Evolutionary conservation across 257 asterid genomes (phyloP).

Genomic region (Prunella vulgaris): DNA sequence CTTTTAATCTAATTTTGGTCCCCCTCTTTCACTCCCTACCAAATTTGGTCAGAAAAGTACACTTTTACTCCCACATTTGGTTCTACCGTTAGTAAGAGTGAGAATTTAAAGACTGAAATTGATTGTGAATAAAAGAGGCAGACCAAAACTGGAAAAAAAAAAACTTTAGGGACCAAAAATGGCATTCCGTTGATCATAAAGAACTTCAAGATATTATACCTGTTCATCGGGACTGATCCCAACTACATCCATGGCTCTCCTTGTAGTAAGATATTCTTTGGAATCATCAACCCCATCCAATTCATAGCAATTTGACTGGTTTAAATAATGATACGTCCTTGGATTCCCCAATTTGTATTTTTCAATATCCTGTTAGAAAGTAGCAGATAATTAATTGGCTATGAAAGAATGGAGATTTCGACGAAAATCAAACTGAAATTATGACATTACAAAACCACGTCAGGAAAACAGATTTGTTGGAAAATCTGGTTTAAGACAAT

Average conservation of each 20-base stretch:
- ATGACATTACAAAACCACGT: not conserved
- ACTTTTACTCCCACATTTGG: too few relatives aligned
- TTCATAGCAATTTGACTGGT: slow-evolving; percentile 67
- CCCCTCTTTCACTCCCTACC: too few relatives aligned
- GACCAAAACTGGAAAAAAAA: too few relatives aligned
- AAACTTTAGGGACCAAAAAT: too few relatives aligned
- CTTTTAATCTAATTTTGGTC: too few relatives aligned
- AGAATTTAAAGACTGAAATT: too few relatives aligned
- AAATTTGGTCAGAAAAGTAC: too few relatives aligned
- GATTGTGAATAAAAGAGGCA: too few relatives aligned
- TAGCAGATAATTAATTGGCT: slow-evolving; percentile 3
- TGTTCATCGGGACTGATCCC: slow-evolving; percentile 78
- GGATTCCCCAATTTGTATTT: slow-evolving; percentile 73
- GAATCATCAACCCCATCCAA: slow-evolving; percentile 70
- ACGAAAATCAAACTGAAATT: slow-evolving; percentile 5
- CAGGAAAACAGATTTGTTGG: too few relatives aligned
- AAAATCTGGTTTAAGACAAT: too few relatives aligned
- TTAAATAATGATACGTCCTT: slow-evolving; percentile 67
- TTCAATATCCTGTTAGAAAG: slow-evolving; percentile 48
- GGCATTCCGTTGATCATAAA: not conserved
- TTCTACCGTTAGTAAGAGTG: too few relatives aligned
- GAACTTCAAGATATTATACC: slow-evolving; percentile 34
- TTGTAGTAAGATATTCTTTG: slow-evolving; percentile 65
- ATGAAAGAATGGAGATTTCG: not conserved
- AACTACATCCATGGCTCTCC: slow-evolving; percentile 86